Evolutionary conservation across 2,329 filamentous ascomycete genomes (phyloP).

Genomic region (Knufia fluminis): DNA sequence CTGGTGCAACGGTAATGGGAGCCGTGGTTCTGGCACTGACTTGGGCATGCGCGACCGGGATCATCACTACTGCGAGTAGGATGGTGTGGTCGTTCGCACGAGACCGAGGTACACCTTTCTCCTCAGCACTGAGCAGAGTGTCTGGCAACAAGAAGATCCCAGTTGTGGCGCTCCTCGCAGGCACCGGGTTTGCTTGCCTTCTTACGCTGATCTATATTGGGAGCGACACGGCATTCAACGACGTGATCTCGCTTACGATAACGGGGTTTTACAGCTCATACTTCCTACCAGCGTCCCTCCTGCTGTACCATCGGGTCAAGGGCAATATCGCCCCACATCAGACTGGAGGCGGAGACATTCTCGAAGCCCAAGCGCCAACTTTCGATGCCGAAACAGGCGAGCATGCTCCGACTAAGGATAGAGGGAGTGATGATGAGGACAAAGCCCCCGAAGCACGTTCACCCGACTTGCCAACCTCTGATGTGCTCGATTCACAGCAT

Average conservation of each 20-base stretch:
- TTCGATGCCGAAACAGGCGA: conserved; percentile 14
- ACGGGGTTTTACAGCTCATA: conserved; percentile 31
- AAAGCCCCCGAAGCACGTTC: neutral
- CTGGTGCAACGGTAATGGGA: conserved; percentile 24
- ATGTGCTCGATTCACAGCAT: neutral
- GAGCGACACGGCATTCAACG: conserved; percentile 23
- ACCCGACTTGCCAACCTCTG: neutral
- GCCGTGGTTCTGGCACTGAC: conserved; percentile 22
- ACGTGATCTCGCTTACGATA: conserved; percentile 26
- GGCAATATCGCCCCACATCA: conserved; percentile 31
- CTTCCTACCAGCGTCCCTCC: conserved; percentile 26
- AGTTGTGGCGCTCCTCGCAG: conserved; percentile 14
- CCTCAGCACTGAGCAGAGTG: conserved; percentile 25
- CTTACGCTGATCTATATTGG: conserved; percentile 25
- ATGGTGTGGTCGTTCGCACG: conserved; percentile 24
- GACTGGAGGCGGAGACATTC: conserved; percentile 15
- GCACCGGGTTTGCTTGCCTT: conserved; percentile 15
- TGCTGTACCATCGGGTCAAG: conserved; percentile 29
- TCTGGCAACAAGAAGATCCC: conserved; percentile 16
- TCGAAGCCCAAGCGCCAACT: conserved; percentile 20
- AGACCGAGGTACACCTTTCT: conserved; percentile 20
- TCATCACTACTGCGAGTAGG: conserved; percentile 21
- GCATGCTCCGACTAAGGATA: conserved; percentile 4
- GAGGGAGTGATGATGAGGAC: neutral
- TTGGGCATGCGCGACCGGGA: conserved; percentile 23